Evolutionary conservation across 176 grass and related monocot genomes (phyloP), one percentile per base, ranked within the genome.

Genomic region (Eleusine indica): DNA sequence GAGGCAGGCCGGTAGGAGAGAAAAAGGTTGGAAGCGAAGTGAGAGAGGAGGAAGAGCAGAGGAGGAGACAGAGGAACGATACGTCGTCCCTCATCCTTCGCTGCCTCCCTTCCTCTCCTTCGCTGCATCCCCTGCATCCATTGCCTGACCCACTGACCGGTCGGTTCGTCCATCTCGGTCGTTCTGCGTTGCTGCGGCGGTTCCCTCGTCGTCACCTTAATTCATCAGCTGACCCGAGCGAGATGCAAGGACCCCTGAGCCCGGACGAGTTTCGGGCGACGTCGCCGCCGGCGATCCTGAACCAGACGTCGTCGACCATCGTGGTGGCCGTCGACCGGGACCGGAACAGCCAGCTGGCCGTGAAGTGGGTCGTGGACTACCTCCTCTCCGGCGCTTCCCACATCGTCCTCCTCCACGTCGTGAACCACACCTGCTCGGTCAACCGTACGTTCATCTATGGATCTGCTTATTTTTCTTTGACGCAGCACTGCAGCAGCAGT

Each of bases 311-410:
- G 64, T 18, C 78, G 21, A 29, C 74, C 47, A 80, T 86, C 37
- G 85, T 85, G 1, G 90, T 90, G 25, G 93, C 93, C 47, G 39
- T 94, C 60, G 87, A 94, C 71, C 80, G 69, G 16, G 91, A 95
- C 73, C 90, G 90, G 70, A 92, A 92, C 74, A 98, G 93, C 90
- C 88, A 95, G 25, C 88, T 87, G 32, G 91, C 96, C 51, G 86
- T 90, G 82, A 95, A 91, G 80, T 98, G 96, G 96, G 88, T 90
- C 3, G 66, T 88, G 42, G 87, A 98, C 79, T 81, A 98, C 80
- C 87, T 98, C 56, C 80, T 92, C 80, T 64, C 87, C 53, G 84
- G 81, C 80, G 69, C 70, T 83, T 88, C 82, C 1, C 66, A 83
- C 70, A 73, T 98, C 51, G 22, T 90, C 19, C 91, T 96, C 80